Conservation (phyloP, 345 rosid genomes). For the Balakata baccata region DNA sequence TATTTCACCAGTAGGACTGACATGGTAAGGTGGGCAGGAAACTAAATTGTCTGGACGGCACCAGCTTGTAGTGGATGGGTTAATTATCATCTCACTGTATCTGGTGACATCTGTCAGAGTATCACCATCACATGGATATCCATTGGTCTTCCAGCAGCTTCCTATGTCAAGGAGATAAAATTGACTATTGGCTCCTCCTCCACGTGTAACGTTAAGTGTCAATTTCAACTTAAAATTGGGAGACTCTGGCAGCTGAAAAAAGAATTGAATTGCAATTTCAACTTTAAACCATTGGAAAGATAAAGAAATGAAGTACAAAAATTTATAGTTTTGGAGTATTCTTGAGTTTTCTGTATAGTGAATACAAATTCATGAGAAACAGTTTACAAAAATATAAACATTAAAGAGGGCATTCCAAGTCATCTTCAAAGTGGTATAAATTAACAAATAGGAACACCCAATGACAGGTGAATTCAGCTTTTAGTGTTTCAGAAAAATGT, state of each 20-base stretch:
- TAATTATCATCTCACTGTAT: conserved; percentile 33
- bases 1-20: conserved; percentile 16
- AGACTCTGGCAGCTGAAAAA: conserved; percentile 26
- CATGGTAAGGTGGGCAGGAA: conserved; percentile 32
- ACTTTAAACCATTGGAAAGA: background rate
- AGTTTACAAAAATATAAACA: background rate
- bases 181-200: conserved; percentile 29
- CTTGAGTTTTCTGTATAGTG: background rate
- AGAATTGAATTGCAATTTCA: background rate
- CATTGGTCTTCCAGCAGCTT: conserved; percentile 35
- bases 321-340: background rate
- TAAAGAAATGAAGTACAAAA: background rate
- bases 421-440: background rate
- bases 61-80: conserved; percentile 27
- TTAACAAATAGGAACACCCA: conserved; percentile 3
- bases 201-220: conserved; percentile 19
- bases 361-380: background rate
- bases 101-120: conserved; percentile 29
- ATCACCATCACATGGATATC: conserved; percentile 32
- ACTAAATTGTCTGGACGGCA: conserved; percentile 25
- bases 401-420: background rate
- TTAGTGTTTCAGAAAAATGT: background rate
- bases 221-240: conserved; percentile 28
- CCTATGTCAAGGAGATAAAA: conserved; percentile 30
- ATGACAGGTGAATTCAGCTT: background rate